Base-by-base conservation (phyloP, 371 early-diverging fungal genomes). In the Dichotomocladium elegans region DNA sequence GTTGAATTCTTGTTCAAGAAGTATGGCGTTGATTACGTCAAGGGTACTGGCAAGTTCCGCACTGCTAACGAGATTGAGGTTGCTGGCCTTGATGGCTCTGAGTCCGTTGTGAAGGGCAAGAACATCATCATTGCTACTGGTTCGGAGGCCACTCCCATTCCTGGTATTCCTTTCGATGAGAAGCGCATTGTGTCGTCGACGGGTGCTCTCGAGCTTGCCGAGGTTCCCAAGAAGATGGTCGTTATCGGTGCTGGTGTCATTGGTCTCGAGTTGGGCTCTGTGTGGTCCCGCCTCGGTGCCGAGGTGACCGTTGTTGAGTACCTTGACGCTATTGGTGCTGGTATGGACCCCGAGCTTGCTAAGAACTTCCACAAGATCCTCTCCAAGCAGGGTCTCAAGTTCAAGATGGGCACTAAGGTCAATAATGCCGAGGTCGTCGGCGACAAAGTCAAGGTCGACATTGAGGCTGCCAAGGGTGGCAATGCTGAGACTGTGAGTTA, bases 181-280 rank as follows among this genome's bases (percentile, higher is more conserved):
- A 88, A 93, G 82, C 83, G 84, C 73, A 94, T 98, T 57, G 91
- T 98, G 41, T 92, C 94, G 43, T 96, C 97, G 19, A 98, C 99
- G 29, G 99, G 98, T 60, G 99, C 98, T 24, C 86, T 98, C 57
- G 88, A 94, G 15, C 81, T 98, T 45, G 76, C 86, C 60, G 82
- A 94, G 70, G 91, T 97, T 17, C 98, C 97, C 58, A 89, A 96
- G 81, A 95, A 93, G 83, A 90, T 98, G 93, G 84, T 96, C 37
- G 96, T 98, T 50, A 97, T 98, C 68, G 99, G 99, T 63, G 99
- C 94, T 57, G 99, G 99, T 79, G 95, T 98, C 58, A 98, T 98
- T 77, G 99, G 98, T 55, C 89, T 98, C 42, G 99, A 98, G 78
- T 81, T 96, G 53, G 98, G 98, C 42, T 97, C 97, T 4, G 98